Evolutionary conservation across 352 stramenopile genomes (phyloP), one percentile per base, ranked within the genome.

Genomic region (Phytophthora tentaculata): DNA sequence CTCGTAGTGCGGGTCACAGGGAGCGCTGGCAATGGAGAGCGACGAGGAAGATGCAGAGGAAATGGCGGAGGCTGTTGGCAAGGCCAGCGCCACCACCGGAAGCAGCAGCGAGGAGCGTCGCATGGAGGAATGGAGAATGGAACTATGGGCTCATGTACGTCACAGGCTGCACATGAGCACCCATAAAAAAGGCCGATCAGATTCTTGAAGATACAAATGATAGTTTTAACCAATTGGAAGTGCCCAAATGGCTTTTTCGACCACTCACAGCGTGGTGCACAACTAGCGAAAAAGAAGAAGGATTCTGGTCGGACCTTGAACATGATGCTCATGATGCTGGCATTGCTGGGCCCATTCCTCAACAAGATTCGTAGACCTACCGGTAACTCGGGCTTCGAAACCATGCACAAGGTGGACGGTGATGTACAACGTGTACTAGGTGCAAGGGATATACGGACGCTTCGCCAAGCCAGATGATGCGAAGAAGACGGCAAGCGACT

Each of bases 1-100:
- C 51, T 88, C 80, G 61, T 90, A 92, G 55, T 79, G 70, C n/a
- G 77, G 72, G 54, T 90, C 84, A 53, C 84, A 92, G 3, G 61
- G 39, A 2, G 43, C 19, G 7, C 43, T 24, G 41, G 47, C 17
- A 10, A 37, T n/a, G 32, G 56, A 56, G 3, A 51, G 43, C 14
- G 55, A 53, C 9, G 56, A 67, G 13, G 66, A 63, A 2, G 61
- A 49, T 14, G 35, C 35, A 43, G 14, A 43, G 28, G 54, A 58
- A 10, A 45, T 57, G 35, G 44, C 17, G n/a, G 35, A 50, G 20
- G 48, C 20, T 7, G n/a, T 26, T n/a, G 52, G 7, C 37, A 49
- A 13, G 9, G 19, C 23, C 39, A 62, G 44, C 32, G 49, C 47
- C 19, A 66, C 19, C 29, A 61, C 39, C 39, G 28, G 19, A 1